A percentile compares a stretch with the other conserved stretches of the same genome.
These are phyloP conservation scores for Bipolaris bicolor DNA, from an alignment of 2,329 filamentous ascomycete genomes.

Conservation along the genomic window DNA sequence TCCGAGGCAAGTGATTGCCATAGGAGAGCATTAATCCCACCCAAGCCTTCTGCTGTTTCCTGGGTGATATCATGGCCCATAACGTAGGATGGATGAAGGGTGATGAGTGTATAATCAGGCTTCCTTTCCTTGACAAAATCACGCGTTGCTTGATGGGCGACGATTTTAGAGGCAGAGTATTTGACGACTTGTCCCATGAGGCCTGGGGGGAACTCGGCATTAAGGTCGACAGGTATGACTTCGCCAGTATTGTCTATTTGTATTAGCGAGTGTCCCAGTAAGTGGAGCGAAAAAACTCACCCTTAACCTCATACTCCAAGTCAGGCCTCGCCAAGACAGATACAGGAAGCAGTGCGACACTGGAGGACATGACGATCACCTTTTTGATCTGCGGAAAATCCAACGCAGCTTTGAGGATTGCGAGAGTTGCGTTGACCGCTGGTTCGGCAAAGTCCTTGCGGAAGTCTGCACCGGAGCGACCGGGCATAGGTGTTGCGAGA, in stretches of 20 bases:
- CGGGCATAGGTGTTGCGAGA: slow-evolving; percentile 38
- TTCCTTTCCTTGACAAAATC: slow-evolving; percentile 25
- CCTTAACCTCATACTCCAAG: neutral
- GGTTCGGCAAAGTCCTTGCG: slow-evolving; percentile 18
- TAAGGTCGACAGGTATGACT: slow-evolving; percentile 11
- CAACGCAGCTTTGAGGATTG: slow-evolving; percentile 31
- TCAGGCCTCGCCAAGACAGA: neutral
- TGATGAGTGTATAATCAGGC: slow-evolving; percentile 29
- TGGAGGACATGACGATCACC: slow-evolving; percentile 35
- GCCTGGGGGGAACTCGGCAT: slow-evolving; percentile 7
- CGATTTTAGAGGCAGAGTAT: slow-evolving; percentile 32
- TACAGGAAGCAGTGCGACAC: slow-evolving; percentile 22
- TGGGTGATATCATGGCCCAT: slow-evolving; percentile 32
- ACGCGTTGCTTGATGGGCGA: slow-evolving; percentile 35
- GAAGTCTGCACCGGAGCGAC: slow-evolving; percentile 19
- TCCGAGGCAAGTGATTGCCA: slow-evolving; percentile 13
- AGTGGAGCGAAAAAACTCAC: neutral
- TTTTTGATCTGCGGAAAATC: slow-evolving; percentile 30
- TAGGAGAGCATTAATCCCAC: slow-evolving; percentile 30
- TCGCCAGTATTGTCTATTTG: neutral
- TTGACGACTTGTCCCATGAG: slow-evolving; percentile 15
- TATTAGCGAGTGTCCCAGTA: neutral
- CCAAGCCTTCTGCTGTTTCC: slow-evolving; percentile 17
- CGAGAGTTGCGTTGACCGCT: slow-evolving; percentile 32
- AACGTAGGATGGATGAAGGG: slow-evolving; percentile 34